These are phyloP conservation scores for Pseudozyma tsukubaensis DNA, from an alignment of 1,284 basidiomycete genomes.

Conservation along the genomic window DNA sequence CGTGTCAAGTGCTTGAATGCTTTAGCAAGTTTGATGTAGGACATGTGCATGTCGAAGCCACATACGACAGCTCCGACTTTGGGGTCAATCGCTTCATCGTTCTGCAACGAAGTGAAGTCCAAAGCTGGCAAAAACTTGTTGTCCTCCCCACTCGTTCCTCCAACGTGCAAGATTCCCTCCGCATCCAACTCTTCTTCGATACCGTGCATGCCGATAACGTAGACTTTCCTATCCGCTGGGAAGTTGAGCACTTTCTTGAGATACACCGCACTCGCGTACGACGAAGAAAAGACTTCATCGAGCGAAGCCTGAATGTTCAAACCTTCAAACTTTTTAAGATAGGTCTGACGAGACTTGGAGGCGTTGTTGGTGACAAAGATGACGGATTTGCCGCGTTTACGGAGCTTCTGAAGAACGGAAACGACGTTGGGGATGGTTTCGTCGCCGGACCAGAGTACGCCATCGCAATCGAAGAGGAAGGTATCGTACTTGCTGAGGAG, in stretches of 20 bases:
- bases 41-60: slow-evolving; percentile 73
- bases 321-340: slow-evolving; percentile 90
- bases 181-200: slow-evolving; percentile 90
- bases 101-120: slow-evolving; percentile 75
- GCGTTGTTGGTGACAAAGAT: slow-evolving; percentile 98
- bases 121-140: slow-evolving; percentile 80
- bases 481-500: slow-evolving; percentile 63
- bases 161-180: slow-evolving; percentile 82
- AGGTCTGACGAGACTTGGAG: slow-evolving; percentile 86
- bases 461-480: slow-evolving; percentile 82
- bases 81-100: slow-evolving; percentile 74
- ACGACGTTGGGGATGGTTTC: slow-evolving; percentile 58
- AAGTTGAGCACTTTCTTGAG: slow-evolving; percentile 88
- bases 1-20: slow-evolving; percentile 85
- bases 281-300: slow-evolving; percentile 94
- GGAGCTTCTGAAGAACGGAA: slow-evolving; percentile 70
- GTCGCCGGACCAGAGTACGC: slow-evolving; percentile 85
- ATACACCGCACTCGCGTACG: slow-evolving; percentile 92
- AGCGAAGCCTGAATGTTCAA: slow-evolving; percentile 82
- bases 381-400: slow-evolving; percentile 79
- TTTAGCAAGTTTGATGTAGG: slow-evolving; percentile 91
- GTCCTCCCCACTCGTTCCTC: slow-evolving; percentile 88
- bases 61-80: slow-evolving; percentile 89
- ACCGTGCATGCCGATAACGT: slow-evolving; percentile 91
- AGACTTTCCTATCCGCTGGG: slow-evolving; percentile 91